A percentile compares a stretch with the other conserved stretches of the same genome.
These are phyloP conservation scores for Salix suchowensis DNA, from an alignment of 345 rosid genomes.

Conservation along the genomic window DNA sequence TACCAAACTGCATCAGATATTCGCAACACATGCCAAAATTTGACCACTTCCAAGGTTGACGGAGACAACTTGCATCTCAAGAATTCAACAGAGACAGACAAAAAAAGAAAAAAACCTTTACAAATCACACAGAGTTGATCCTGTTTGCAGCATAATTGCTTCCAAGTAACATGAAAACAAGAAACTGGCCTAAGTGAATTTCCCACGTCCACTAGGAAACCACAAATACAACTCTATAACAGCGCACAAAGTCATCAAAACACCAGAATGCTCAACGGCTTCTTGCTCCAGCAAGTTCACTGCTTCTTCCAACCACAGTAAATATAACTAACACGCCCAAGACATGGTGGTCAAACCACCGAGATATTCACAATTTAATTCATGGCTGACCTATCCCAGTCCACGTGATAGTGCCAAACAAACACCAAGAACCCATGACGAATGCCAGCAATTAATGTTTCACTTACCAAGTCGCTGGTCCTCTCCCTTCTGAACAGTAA, in stretches of 20 bases:
- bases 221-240: neutral
- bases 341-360: neutral
- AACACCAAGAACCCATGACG: neutral
- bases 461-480: constrained; percentile 7
- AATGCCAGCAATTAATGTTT: constrained; percentile 10
- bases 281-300: neutral
- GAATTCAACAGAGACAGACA: neutral
- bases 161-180: neutral
- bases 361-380: neutral
- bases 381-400: neutral
- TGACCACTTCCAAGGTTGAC: neutral
- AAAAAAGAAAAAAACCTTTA: neutral
- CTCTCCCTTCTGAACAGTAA: neutral
- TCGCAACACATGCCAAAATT: neutral
- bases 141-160: neutral
- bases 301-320: neutral
- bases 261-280: neutral
- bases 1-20: neutral
- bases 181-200: neutral
- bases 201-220: neutral
- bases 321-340: neutral
- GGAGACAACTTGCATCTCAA: neutral
- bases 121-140: neutral
- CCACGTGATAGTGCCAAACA: neutral
- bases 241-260: neutral